Percentiles rank a stretch among this genome's conserved stretches.
phyloP scores from a whole-genome alignment of 176 grass and related monocot species.

The Tillandsia leiboldiana region DNA sequence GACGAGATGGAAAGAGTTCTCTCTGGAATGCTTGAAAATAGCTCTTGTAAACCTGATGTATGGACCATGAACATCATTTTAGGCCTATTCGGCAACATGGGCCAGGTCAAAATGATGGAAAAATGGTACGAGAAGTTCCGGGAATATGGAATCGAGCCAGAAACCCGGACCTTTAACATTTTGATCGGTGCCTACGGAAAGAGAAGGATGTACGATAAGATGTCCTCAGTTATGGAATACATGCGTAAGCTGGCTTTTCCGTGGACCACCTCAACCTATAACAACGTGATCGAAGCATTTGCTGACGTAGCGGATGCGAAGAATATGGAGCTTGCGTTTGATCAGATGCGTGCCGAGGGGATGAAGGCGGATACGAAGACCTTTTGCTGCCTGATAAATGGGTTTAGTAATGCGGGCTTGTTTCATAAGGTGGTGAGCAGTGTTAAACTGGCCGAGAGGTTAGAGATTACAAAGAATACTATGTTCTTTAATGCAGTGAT shows the following conservation, averaged over 20 bases:
- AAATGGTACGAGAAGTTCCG: slow-evolving; percentile 95
- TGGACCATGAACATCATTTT: slow-evolving; percentile 98
- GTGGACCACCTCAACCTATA: slow-evolving; percentile 91
- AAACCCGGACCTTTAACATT: slow-evolving; percentile 89
- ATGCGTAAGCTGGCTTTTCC: slow-evolving; percentile 78
- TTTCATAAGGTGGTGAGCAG: slow-evolving; percentile 91
- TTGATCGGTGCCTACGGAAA: slow-evolving; percentile 87
- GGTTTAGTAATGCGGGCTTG: slow-evolving; percentile 65
- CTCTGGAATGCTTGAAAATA: slow-evolving; percentile 51
- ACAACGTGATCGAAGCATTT: slow-evolving; percentile 88
- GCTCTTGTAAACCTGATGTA: slow-evolving; percentile 61
- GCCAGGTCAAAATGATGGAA: slow-evolving; percentile 63
- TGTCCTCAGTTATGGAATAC: slow-evolving; percentile 93
- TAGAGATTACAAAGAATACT: slow-evolving; percentile 39
- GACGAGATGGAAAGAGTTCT: slow-evolving; percentile 82
- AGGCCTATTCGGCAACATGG: slow-evolving; percentile 71
- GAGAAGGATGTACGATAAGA: slow-evolving; percentile 80
- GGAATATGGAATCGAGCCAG: slow-evolving; percentile 70
- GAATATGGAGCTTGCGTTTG: slow-evolving; percentile 87
- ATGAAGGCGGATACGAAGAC: slow-evolving; percentile 86
- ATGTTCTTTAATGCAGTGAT: slow-evolving; percentile 66
- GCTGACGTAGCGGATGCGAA: slow-evolving; percentile 60
- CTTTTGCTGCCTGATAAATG: slow-evolving; percentile 78
- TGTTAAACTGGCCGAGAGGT: slow-evolving; percentile 77
- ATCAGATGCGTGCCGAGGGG: slow-evolving; percentile 80